Evolutionary conservation across 306 rosid species (phyloP).

Genomic region (Quercus aquifolioides): DNA sequence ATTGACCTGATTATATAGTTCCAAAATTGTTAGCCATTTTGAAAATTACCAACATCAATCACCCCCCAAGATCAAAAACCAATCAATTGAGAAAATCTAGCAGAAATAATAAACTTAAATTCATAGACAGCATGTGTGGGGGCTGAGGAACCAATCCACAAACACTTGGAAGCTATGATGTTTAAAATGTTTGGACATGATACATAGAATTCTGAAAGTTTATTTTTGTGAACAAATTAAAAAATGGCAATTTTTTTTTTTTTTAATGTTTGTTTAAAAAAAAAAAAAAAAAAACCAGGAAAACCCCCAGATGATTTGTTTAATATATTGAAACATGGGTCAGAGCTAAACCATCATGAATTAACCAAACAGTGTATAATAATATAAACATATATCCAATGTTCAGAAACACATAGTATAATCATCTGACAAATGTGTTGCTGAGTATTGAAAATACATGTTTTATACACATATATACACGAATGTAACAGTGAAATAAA

Average conservation of each 20-base stretch:
- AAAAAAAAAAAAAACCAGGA: too few relatives aligned
- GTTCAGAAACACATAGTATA: not conserved
- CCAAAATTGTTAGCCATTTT: not conserved
- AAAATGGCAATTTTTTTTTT: too few relatives aligned
- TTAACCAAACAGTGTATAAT: not conserved
- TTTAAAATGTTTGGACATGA: not conserved
- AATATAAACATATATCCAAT: not conserved
- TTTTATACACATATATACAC: not conserved
- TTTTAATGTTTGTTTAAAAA: too few relatives aligned
- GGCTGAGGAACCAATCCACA: not conserved
- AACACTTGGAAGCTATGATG: not conserved
- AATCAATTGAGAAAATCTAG: not conserved
- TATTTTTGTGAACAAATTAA: too few relatives aligned
- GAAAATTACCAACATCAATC: not conserved
- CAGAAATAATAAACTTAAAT: not conserved
- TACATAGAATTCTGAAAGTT: not conserved
- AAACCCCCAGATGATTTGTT: too few relatives aligned
- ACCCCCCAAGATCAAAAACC: slow-evolving; percentile 7
- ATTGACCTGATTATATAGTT: slow-evolving; percentile 36
- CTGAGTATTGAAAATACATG: not conserved
- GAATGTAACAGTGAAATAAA: not conserved
- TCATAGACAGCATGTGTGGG: slow-evolving; percentile 10
- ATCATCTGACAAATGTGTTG: not conserved
- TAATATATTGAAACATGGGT: not conserved
- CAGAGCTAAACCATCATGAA: not conserved